Evolutionary conservation across 345 rosid species (phyloP).

Genomic region (Brassica incana): DNA sequence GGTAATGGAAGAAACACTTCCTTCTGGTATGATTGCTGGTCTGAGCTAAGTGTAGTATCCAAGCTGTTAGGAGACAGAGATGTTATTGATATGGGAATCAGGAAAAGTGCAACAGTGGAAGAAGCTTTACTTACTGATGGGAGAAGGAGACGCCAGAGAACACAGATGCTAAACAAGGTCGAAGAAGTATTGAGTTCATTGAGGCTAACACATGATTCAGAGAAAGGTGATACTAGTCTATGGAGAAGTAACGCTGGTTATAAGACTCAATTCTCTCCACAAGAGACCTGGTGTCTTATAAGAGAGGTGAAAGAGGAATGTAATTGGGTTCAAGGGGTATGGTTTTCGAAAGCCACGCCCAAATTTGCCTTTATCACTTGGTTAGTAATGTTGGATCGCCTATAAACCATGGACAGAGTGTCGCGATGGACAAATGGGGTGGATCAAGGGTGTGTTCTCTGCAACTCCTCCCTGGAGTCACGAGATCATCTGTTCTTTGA

Average conservation of each 20-base stretch:
- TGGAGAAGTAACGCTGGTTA: not conserved
- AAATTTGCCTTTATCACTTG: not conserved
- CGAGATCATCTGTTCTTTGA: not conserved
- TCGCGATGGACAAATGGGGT: not conserved
- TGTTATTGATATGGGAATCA: not conserved
- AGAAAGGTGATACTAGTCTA: not conserved
- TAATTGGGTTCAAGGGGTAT: not conserved
- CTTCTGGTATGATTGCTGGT: not conserved
- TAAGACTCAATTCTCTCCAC: not conserved
- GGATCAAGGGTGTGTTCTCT: not conserved
- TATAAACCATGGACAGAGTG: not conserved
- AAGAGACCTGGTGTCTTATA: not conserved
- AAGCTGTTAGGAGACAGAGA: not conserved
- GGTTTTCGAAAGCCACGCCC: not conserved
- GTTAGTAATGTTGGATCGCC: not conserved
- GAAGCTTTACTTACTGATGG: not conserved
- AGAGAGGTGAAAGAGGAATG: not conserved
- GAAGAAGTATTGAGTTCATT: not conserved
- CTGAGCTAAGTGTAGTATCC: not conserved
- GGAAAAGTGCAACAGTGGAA: not conserved
- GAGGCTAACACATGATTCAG: not conserved
- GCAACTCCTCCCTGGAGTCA: not conserved
- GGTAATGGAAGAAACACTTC: not conserved
- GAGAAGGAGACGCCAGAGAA: not conserved
- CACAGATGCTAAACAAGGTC: not conserved